Percentiles rank a stretch among this genome's conserved stretches.
Conservation (phyloP, 2,329 filamentous ascomycete species). For the Fusarium sp. region DNA sequence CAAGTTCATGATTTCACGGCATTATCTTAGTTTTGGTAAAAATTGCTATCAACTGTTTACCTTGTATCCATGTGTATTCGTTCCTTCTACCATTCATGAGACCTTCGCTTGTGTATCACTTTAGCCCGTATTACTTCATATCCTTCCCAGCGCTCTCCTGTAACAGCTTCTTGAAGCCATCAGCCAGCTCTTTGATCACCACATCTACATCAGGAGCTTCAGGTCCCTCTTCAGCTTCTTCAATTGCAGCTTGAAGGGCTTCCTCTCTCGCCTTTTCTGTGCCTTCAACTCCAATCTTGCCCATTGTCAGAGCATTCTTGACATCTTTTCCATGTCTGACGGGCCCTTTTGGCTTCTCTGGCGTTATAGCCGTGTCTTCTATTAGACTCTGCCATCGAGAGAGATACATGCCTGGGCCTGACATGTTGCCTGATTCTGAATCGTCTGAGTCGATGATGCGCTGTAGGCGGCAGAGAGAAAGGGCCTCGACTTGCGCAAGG, state of each 20-base stretch:
- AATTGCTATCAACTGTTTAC: constrained; percentile 12
- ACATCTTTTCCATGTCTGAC: constrained; percentile 64
- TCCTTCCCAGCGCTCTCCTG: constrained; percentile 27
- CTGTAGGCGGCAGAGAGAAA: constrained; percentile 65
- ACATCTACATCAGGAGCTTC: constrained; percentile 53
- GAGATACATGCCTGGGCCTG: constrained; percentile 77
- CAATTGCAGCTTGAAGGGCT: constrained; percentile 24
- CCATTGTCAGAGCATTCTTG: constrained; percentile 52
- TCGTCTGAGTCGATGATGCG: constrained; percentile 59
- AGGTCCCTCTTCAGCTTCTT: constrained; percentile 47
- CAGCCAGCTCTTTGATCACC: constrained; percentile 53
- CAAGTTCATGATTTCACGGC: neutral
- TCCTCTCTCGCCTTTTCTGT: constrained; percentile 39
- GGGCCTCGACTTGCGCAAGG: constrained; percentile 61
- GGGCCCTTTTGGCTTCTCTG: constrained; percentile 60
- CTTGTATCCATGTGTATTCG: neutral
- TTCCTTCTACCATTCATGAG: neutral
- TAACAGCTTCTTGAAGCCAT: constrained; percentile 50
- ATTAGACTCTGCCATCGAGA: constrained; percentile 76
- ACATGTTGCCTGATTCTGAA: constrained; percentile 48
- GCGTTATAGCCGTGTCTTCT: constrained; percentile 75
- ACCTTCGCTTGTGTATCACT: neutral
- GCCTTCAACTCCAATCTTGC: constrained; percentile 53
- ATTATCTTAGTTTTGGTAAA: constrained; percentile 5
- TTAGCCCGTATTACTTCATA: neutral